Evolutionary conservation across 2,329 filamentous ascomycete genomes (phyloP).

Genomic region (Ceratocystis lukuohia): DNA sequence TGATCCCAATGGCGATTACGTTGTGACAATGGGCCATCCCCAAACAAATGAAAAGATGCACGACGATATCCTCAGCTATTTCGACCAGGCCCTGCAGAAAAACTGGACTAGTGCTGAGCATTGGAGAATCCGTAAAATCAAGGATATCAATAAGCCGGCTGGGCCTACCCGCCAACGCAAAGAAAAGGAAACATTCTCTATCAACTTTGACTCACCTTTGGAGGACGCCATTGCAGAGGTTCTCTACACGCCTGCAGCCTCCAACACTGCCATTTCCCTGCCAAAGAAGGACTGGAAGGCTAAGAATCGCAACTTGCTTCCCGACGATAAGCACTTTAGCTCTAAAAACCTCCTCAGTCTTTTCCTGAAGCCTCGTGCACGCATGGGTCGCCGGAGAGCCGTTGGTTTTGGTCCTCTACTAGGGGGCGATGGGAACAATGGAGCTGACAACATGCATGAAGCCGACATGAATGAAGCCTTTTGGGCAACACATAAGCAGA

Average conservation of each 20-base stretch:
- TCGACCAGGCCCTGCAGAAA: constrained; percentile 90
- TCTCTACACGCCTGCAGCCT: constrained; percentile 69
- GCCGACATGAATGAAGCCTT: constrained; percentile 90
- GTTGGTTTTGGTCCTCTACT: constrained; percentile 17
- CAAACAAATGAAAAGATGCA: constrained; percentile 49
- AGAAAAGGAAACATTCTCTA: constrained; percentile 92
- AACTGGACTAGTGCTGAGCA: constrained; percentile 98
- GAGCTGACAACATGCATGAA: constrained; percentile 40
- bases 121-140: constrained; percentile 93
- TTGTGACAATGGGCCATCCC: constrained; percentile 62
- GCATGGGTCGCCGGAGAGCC: constrained; percentile 52
- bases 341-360: constrained; percentile 78
- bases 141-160: constrained; percentile 54
- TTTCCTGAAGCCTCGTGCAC: constrained; percentile 89
- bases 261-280: constrained; percentile 67
- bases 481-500: constrained; percentile 66
- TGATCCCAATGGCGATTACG: constrained; percentile 49
- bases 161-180: constrained; percentile 56
- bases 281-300: constrained; percentile 94
- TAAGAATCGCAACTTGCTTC: constrained; percentile 80
- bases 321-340: constrained; percentile 97
- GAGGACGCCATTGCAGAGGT: constrained; percentile 56
- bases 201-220: constrained; percentile 72
- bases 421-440: constrained; percentile 29
- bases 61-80: constrained; percentile 94